These are phyloP conservation scores for Quercus gilva DNA, from an alignment of 306 rosid genomes.

Conservation along the genomic window DNA sequence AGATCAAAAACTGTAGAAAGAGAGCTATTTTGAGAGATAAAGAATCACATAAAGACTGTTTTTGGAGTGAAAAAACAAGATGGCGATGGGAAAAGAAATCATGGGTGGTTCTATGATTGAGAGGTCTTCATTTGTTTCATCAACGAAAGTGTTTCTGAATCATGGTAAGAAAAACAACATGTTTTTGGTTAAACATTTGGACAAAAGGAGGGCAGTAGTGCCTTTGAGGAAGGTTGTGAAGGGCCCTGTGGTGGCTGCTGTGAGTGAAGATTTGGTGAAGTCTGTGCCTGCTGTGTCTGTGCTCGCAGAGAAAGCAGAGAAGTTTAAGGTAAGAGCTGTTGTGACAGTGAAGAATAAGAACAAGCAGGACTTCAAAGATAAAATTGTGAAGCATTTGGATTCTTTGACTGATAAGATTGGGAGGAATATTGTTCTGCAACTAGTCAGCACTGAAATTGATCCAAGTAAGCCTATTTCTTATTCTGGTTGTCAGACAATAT, in stretches of 20 bases:
- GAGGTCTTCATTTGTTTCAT: slow-evolving; percentile 36
- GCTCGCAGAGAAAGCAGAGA: slow-evolving; percentile 53
- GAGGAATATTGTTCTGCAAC: slow-evolving; percentile 70
- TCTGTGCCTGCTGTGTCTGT: slow-evolving; percentile 10
- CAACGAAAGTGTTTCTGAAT: slow-evolving; percentile 27
- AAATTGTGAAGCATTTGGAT: slow-evolving; percentile 67
- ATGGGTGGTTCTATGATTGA: slow-evolving; percentile 46
- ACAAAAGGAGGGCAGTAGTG: slow-evolving; percentile 21
- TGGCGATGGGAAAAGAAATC: slow-evolving; percentile 65
- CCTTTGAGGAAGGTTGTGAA: slow-evolving; percentile 40
- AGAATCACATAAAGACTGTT: neutral
- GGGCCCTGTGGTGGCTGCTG: slow-evolving; percentile 71
- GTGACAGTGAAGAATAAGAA: slow-evolving; percentile 82
- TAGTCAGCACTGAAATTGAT: slow-evolving; percentile 72
- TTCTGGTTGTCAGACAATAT: neutral
- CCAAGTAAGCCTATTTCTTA: slow-evolving; percentile 60
- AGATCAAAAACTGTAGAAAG: neutral
- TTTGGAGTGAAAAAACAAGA: neutral
- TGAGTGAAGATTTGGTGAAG: slow-evolving; percentile 73
- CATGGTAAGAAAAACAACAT: slow-evolving; percentile 15
- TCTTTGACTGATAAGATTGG: slow-evolving; percentile 70
- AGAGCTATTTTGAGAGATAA: neutral
- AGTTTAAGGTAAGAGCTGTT: slow-evolving; percentile 79
- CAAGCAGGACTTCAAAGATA: slow-evolving; percentile 74
- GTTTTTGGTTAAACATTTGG: slow-evolving; percentile 26